Percentiles rank a stretch among this genome's conserved stretches.
Conservation (phyloP, 2,329 filamentous ascomycete genomes). For the Cladophialophora psammophila region DNA sequence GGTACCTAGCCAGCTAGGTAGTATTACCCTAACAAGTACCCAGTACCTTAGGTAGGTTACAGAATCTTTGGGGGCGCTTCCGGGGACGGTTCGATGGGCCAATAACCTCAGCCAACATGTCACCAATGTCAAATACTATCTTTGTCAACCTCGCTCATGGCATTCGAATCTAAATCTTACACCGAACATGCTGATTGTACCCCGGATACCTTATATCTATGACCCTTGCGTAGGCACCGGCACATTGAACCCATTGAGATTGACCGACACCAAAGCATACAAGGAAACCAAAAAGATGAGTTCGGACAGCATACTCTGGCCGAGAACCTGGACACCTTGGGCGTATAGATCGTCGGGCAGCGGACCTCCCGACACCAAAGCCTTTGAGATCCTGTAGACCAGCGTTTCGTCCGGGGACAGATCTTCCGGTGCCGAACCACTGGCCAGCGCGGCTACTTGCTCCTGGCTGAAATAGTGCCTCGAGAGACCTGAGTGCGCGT, state of each 20-base stretch:
- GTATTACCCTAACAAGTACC: no score
- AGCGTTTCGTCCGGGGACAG: neutral
- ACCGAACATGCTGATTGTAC: neutral
- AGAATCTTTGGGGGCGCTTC: no score
- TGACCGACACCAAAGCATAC: slow-evolving; percentile 2
- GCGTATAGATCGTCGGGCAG: neutral
- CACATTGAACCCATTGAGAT: slow-evolving; percentile 1
- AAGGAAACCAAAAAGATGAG: neutral
- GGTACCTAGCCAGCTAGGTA: no score
- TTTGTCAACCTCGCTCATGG: no score
- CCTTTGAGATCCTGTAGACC: neutral
- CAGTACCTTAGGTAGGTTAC: no score
- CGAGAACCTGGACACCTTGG: neutral
- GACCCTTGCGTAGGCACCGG: neutral
- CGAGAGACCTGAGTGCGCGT: neutral
- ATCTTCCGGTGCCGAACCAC: neutral
- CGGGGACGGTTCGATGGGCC: no score
- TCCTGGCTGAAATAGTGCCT: neutral
- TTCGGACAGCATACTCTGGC: neutral
- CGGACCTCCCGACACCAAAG: neutral
- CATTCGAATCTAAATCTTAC: neutral
- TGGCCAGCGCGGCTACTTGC: neutral
- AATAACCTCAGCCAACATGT: no score
- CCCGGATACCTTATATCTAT: neutral
- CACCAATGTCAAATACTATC: no score